Evolutionary conservation across 495 filamentous ascomycete genomes (phyloP).

Genomic region (Pyrenula massariospora): DNA sequence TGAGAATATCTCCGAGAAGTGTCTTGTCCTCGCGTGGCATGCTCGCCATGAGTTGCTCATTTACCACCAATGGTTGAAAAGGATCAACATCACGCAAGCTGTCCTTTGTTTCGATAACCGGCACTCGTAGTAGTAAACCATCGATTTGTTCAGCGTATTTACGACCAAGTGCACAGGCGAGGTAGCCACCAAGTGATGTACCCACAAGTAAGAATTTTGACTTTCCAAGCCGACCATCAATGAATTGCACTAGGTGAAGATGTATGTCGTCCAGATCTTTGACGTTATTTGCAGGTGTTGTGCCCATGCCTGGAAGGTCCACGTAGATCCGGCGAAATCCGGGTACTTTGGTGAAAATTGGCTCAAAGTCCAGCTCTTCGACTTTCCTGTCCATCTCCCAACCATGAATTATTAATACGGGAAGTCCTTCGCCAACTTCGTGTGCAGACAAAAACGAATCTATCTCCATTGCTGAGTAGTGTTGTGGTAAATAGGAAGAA

Average conservation of each 20-base stretch:
- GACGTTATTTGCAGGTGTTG: conserved; percentile 15
- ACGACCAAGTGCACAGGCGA: conserved; percentile 18
- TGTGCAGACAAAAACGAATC: conserved; percentile 12
- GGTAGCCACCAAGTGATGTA: conserved; percentile 19
- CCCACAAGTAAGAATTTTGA: conserved; percentile 16
- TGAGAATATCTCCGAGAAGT: conserved; percentile 15
- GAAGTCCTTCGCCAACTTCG: conserved; percentile 19
- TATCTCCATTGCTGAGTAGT: conserved; percentile 5
- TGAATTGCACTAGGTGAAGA: conserved; percentile 15
- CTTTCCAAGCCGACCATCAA: conserved; percentile 16
- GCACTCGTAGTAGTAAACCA: conserved; percentile 18
- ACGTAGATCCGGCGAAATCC: conserved; percentile 18
- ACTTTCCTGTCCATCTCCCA: conserved; percentile 15
- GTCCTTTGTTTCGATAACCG: conserved; percentile 18
- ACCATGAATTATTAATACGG: conserved; percentile 19
- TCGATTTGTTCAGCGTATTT: conserved; percentile 17
- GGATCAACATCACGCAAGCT: conserved; percentile 15
- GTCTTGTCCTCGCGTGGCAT: conserved; percentile 13
- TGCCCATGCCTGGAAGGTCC: conserved; percentile 22
- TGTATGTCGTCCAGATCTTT: conserved; percentile 18
- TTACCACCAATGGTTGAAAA: conserved; percentile 14
- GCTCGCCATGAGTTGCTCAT: conserved; percentile 14
- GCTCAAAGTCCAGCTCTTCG: conserved; percentile 19
- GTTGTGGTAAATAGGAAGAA: conserved; percentile 1
- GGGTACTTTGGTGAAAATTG: conserved; percentile 16